Evolutionary conservation across 2,329 filamentous ascomycete genomes (phyloP), one percentile per base, ranked within the genome.

Genomic region (Neocatenulostroma microsporum): DNA sequence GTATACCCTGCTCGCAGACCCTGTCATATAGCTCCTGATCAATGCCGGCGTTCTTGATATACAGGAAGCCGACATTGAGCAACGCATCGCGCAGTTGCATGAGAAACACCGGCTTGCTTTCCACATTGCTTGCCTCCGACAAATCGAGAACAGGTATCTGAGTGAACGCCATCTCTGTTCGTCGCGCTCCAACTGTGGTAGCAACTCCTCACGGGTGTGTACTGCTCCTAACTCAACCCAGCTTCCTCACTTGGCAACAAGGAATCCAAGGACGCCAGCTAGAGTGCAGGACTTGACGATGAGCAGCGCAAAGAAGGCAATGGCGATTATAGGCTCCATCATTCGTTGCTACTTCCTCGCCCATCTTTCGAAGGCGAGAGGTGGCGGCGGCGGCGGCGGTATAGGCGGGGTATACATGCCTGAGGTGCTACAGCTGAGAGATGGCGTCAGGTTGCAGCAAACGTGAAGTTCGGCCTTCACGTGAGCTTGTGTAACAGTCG

Each of bases 11-110:
- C 2, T 63, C 53, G 36, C 85, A 77, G 18, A 89, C 83, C 43
- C 72, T 62, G 17, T 73, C 54, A 49, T 83, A 77, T 35, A 89
- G 63, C 25, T 73, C 66, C 12, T 80, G 72, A 4, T 80, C 68
- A 34, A 89, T 78, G 15, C 81, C 82, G 2, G 84, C 80, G 54
- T 93, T 87, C 55, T 80, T 81, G 43, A 94, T 73, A 54, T 94
- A 94, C 15, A 93, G 61, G 54, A 94, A 94, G 2, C 86, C 86
- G n/a, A 93, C 83, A 57, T 89, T 82, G 51, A 94, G 74, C 21
- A 94, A 65, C 0, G 84, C 84, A 60, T 82, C 69, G 12, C 82
- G 80, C 21, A 94, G 70, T 36, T 84, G 69, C 1, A 66, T 61
- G 0, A 93, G 72, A 51, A 94, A 91, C 21, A 64, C 65, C 2